These are phyloP conservation scores for Chrysosphaeria jannelii DNA, from an alignment of 2,329 filamentous ascomycete genomes.

Conservation along the genomic window DNA sequence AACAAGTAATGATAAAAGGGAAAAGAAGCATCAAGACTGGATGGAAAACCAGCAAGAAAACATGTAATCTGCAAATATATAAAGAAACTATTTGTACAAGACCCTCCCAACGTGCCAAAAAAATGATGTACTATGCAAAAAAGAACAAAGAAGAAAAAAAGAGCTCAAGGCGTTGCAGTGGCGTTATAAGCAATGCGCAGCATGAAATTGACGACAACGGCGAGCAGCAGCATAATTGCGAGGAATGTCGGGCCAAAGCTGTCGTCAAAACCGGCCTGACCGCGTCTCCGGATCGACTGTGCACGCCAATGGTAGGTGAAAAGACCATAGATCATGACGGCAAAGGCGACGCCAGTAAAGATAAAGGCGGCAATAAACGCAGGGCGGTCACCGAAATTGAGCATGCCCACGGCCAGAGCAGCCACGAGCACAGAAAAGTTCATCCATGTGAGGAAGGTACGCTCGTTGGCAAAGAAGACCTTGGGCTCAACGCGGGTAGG, in stretches of 20 bases:
- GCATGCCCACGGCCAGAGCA: slow-evolving; percentile 79
- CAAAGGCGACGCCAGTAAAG: slow-evolving; percentile 83
- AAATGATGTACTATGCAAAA: too few species aligned
- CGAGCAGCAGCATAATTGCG: slow-evolving; percentile 57
- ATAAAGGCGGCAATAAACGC: slow-evolving; percentile 82
- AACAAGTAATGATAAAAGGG: slow-evolving; percentile 10
- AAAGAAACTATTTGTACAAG: too few species aligned
- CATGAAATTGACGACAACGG: slow-evolving; percentile 90
- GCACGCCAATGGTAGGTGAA: slow-evolving; percentile 94
- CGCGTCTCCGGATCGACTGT: slow-evolving; percentile 66
- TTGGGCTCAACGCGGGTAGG: slow-evolving; percentile 96
- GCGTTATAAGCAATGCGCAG: slow-evolving; percentile 38
- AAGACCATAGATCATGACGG: slow-evolving; percentile 82
- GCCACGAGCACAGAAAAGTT: slow-evolving; percentile 98
- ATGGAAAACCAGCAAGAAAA: slow-evolving; percentile 3
- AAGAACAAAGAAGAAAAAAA: too few species aligned
- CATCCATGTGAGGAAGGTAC: slow-evolving; percentile 96
- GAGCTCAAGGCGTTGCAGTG: too few species aligned
- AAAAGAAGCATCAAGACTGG: slow-evolving; percentile 6
- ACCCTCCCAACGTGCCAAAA: too few species aligned
- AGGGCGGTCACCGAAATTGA: slow-evolving; percentile 89
- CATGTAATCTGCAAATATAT: too few species aligned
- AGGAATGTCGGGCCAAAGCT: slow-evolving; percentile 77
- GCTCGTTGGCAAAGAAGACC: slow-evolving; percentile 99
- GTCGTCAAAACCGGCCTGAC: slow-evolving; percentile 91